Conservation (phyloP, 768 basidiomycete species). For the Rhodotorula sphaerocarpa region DNA sequence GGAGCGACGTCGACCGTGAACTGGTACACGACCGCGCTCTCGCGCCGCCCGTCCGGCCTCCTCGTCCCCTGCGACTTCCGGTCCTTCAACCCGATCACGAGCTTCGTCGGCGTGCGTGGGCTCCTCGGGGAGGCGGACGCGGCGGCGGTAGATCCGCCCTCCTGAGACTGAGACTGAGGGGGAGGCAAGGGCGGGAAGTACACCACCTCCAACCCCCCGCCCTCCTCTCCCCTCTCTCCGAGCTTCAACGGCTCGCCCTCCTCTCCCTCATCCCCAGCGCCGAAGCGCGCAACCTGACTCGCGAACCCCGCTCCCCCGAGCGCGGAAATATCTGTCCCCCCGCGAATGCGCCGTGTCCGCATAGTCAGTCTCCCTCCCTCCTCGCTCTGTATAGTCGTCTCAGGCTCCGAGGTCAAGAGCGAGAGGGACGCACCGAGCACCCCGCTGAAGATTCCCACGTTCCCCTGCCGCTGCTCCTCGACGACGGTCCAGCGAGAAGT, state of each 20-base stretch:
- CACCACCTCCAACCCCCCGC: too few relatives aligned
- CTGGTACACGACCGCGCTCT: conserved; percentile 33
- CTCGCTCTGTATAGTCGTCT: too few relatives aligned
- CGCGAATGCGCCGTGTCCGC: too few relatives aligned
- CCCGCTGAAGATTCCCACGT: conserved; percentile 9
- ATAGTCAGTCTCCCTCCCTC: too few relatives aligned
- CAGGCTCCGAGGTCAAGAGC: too few relatives aligned
- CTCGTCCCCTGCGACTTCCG: conserved; percentile 14
- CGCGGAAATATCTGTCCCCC: conserved; percentile 33
- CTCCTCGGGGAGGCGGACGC: neutral
- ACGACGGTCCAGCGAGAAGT: neutral
- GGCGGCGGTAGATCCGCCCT: conserved; percentile 1
- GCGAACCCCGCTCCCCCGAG: conserved; percentile 40
- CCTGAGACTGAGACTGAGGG: neutral
- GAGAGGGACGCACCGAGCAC: neutral
- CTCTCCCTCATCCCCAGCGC: too few relatives aligned
- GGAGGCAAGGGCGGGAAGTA: conserved; percentile 8
- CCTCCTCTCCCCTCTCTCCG: too few relatives aligned
- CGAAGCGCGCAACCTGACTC: conserved; percentile 26
- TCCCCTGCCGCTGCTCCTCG: neutral
- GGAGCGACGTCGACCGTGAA: conserved; percentile 12
- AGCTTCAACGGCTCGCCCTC: too few relatives aligned
- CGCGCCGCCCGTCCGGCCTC: conserved; percentile 31
- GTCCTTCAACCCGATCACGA: conserved; percentile 31
- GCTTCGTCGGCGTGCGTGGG: neutral